These are phyloP conservation scores for Metschnikowia amazonensis DNA, from an alignment of 805 yeast genomes.

Conservation along the genomic window DNA sequence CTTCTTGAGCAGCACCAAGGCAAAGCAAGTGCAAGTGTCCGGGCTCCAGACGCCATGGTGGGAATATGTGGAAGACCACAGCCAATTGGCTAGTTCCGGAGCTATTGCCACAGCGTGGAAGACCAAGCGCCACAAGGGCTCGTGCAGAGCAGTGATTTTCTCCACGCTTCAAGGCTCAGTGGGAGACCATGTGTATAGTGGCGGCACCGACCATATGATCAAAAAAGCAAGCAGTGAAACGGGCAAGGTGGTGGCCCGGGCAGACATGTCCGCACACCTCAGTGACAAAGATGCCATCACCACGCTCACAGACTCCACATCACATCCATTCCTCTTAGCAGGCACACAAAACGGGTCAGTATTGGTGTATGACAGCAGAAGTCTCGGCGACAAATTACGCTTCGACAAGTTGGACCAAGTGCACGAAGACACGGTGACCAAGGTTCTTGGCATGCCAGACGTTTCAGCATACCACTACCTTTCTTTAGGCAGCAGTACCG, in stretches of 20 bases:
- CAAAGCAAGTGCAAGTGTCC: conserved; percentile 6
- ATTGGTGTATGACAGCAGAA: conserved; percentile 56
- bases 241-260: conserved; percentile 71
- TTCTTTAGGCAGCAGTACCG: conserved; percentile 76
- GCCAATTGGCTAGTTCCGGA: conserved; percentile 22
- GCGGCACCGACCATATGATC: conserved; percentile 76
- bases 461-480: conserved; percentile 75
- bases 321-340: conserved; percentile 48
- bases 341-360: conserved; percentile 73
- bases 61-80: conserved; percentile 34
- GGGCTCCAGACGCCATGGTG: conserved; percentile 43
- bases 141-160: conserved; percentile 71
- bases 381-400: conserved; percentile 38
- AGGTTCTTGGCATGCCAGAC: conserved; percentile 64
- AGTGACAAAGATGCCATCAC: conserved; percentile 35
- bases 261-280: conserved; percentile 22
- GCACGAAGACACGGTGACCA: conserved; percentile 77
- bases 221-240: conserved; percentile 68
- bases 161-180: conserved; percentile 44
- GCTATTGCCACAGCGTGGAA: conserved; percentile 58
- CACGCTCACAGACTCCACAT: conserved; percentile 42
- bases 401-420: conserved; percentile 46
- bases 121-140: conserved; percentile 85
- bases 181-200: conserved; percentile 58
- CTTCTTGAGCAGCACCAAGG: conserved; percentile 19